These are phyloP conservation scores for Antrodiella citrinella DNA, from an alignment of 768 basidiomycete species.

Conservation along the genomic window DNA sequence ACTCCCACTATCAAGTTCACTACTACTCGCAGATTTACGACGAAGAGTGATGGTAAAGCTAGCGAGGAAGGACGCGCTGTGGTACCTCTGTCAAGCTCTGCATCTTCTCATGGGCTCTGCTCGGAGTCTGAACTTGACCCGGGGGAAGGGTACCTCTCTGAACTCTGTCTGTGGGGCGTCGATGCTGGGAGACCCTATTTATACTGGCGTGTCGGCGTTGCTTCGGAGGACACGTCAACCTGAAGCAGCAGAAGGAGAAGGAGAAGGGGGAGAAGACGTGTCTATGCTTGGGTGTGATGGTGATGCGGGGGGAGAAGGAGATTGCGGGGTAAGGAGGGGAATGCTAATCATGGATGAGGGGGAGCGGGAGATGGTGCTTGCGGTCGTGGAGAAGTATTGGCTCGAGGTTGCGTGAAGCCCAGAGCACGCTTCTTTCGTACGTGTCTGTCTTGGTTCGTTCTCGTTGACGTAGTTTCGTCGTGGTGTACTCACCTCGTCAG, in stretches of 20 bases:
- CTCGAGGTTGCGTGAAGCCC: no score
- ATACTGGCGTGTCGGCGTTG: neutral
- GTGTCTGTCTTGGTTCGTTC: no score
- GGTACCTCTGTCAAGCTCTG: neutral
- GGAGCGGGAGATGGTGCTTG: slow-evolving; percentile 10
- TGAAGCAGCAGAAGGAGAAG: neutral
- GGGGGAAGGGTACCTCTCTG: neutral
- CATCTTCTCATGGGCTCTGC: neutral
- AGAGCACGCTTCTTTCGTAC: no score
- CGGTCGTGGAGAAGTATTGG: slow-evolving; percentile 8
- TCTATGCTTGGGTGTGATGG: neutral
- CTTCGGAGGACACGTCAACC: neutral
- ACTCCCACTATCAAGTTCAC: neutral
- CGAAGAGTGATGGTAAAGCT: neutral
- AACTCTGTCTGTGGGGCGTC: neutral
- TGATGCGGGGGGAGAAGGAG: neutral
- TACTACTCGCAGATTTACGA: no score
- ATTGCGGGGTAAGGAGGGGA: neutral
- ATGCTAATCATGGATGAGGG: neutral
- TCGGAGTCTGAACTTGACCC: neutral
- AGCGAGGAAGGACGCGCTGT: neutral
- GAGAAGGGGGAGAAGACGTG: neutral
- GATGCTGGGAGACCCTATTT: neutral
- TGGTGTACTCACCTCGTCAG: no score
- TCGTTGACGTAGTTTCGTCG: no score